Conservation (phyloP, 2,329 filamentous ascomycete species). For the Hymenoscyphus fructigenus region DNA sequence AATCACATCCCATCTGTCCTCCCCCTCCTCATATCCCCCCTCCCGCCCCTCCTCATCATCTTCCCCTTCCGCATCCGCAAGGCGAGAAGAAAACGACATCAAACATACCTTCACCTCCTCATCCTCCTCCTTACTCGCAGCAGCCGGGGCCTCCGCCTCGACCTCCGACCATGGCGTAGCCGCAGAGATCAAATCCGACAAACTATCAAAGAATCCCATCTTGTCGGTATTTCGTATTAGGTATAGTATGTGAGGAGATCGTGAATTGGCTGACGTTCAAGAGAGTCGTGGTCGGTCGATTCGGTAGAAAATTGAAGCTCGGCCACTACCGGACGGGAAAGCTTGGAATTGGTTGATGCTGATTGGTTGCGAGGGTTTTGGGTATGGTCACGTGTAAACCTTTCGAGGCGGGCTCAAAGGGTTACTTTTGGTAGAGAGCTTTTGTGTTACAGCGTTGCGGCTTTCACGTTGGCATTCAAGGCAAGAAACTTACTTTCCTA, state of each 20-base stretch:
- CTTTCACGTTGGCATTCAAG: too few species aligned
- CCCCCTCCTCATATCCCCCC: neutral
- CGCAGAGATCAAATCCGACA: conserved; percentile 63
- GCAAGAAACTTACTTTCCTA: too few species aligned
- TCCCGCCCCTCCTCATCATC: neutral
- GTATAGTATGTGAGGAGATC: conserved; percentile 2
- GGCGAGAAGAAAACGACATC: conserved; percentile 3
- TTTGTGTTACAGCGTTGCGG: too few species aligned
- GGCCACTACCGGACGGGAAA: conserved; percentile 3
- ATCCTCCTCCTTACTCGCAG: conserved; percentile 47
- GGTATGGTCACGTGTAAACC: neutral
- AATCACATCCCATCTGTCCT: neutral
- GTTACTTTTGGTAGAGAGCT: too few species aligned
- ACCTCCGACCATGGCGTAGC: conserved; percentile 64
- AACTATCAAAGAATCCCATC: conserved; percentile 68
- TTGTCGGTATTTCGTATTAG: conserved; percentile 12
- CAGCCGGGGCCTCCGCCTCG: conserved; percentile 56
- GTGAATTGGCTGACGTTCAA: neutral
- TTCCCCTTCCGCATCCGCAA: neutral
- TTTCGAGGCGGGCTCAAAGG: neutral
- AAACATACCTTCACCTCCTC: conserved; percentile 39
- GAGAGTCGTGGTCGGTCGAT: neutral
- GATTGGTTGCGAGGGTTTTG: conserved; percentile 28
- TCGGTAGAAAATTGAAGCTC: conserved; percentile 15
- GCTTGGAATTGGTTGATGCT: conserved; percentile 28